Conservation (phyloP, 805 yeast species). For the Gaillardinia entomophila region DNA sequence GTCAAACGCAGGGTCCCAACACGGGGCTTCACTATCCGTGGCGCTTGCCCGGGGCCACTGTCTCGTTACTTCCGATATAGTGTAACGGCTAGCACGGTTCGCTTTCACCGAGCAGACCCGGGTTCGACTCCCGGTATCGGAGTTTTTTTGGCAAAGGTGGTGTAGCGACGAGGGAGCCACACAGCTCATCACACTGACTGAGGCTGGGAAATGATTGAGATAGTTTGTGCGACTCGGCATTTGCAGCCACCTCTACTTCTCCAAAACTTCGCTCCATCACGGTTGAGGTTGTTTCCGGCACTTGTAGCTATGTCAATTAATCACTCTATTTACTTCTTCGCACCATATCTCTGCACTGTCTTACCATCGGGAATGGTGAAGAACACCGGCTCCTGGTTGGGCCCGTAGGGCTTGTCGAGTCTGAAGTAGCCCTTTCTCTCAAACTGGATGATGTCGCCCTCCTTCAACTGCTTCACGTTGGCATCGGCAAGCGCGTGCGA, state of each 20-base stretch:
- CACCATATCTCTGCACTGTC: constrained; percentile 28
- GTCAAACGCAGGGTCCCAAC: too few relatives aligned
- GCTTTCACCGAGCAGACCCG: constrained; percentile 83
- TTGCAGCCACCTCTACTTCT: too few relatives aligned
- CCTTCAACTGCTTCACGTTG: constrained; percentile 70
- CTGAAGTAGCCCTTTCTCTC: constrained; percentile 97
- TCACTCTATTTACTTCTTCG: constrained; percentile 28
- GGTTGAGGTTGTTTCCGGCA: too few relatives aligned
- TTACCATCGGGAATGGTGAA: constrained; percentile 97
- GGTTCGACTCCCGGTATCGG: constrained; percentile 88
- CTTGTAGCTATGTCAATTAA: too few relatives aligned
- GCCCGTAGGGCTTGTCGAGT: constrained; percentile 55
- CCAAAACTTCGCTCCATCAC: too few relatives aligned
- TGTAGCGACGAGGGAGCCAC: too few relatives aligned
- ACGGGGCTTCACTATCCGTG: too few relatives aligned
- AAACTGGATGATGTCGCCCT: constrained; percentile 86
- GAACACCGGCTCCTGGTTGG: constrained; percentile 65
- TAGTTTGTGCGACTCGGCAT: too few relatives aligned
- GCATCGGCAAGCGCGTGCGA: constrained; percentile 73
- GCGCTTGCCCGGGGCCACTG: too few relatives aligned
- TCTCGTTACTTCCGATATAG: constrained; percentile 80
- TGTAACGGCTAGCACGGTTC: constrained; percentile 81
- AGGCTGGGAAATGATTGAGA: too few relatives aligned
- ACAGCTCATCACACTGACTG: too few relatives aligned
- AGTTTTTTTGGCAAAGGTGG: too few relatives aligned